These are phyloP conservation scores for Mycosphaerella arachidis DNA, from an alignment of 2,329 filamentous ascomycete genomes.

Conservation along the genomic window DNA sequence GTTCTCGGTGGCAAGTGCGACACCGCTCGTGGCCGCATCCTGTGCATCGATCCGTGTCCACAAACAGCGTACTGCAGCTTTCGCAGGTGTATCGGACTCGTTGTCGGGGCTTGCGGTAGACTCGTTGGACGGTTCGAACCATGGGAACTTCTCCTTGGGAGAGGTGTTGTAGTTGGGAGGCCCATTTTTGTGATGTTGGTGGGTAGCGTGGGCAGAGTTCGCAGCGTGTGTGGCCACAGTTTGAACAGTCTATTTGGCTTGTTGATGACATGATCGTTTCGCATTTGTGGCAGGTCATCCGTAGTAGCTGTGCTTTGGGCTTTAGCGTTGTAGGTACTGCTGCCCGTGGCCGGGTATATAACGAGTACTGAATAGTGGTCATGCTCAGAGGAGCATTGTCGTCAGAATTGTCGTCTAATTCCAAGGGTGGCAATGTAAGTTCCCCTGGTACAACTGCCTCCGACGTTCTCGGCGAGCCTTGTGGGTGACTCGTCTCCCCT, in stretches of 20 bases:
- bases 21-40: constrained; percentile 60
- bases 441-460: constrained; percentile 1
- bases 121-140: constrained; percentile 29
- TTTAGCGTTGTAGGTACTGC: constrained; percentile 51
- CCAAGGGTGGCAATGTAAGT: background rate
- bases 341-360: constrained; percentile 18
- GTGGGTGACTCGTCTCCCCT: background rate
- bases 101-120: constrained; percentile 43
- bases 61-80: constrained; percentile 57
- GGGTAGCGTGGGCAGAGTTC: constrained; percentile 74
- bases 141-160: constrained; percentile 30
- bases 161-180: background rate
- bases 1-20: constrained; percentile 53
- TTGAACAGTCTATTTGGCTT: constrained; percentile 46
- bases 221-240: constrained; percentile 70
- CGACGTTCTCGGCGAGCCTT: constrained; percentile 3
- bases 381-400: constrained; percentile 8
- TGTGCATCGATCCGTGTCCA: constrained; percentile 52
- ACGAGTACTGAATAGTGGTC: constrained; percentile 17
- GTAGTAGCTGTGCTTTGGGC: constrained; percentile 68
- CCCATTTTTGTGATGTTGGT: constrained; percentile 49
- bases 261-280: constrained; percentile 12
- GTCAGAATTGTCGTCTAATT: constrained; percentile 2
- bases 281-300: constrained; percentile 75
- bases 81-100: constrained; percentile 53